Evolutionary conservation across 2,329 filamentous ascomycete genomes (phyloP).

Genomic region (Magnaporthiopsis incrustans): DNA sequence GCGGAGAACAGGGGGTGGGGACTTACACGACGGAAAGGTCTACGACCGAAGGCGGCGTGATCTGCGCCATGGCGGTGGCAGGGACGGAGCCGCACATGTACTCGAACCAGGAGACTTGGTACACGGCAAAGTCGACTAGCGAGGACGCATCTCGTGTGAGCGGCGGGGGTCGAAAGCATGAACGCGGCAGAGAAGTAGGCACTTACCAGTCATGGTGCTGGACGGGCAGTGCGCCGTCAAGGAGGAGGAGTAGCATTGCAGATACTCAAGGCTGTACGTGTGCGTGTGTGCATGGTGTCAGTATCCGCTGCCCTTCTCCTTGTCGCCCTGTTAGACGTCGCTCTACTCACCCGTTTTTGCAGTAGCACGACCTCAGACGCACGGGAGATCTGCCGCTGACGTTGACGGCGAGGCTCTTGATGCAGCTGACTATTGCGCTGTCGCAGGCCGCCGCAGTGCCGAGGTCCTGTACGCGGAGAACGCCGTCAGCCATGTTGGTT

Average conservation of each 20-base stretch:
- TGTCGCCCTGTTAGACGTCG: too few relatives aligned
- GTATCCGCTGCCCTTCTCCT: too few relatives aligned
- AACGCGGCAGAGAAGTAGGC: not conserved
- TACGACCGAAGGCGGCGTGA: slow-evolving; percentile 14
- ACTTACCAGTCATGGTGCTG: slow-evolving; percentile 1
- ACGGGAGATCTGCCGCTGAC: not conserved
- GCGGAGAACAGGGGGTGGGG: not conserved
- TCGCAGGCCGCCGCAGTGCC: slow-evolving; percentile 11
- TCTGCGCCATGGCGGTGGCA: slow-evolving; percentile 11
- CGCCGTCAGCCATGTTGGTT: not conserved
- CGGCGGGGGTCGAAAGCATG: not conserved
- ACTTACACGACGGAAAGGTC: not conserved
- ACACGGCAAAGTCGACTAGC: slow-evolving; percentile 10
- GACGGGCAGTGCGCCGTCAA: slow-evolving; percentile 10
- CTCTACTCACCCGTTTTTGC: slow-evolving; percentile 13
- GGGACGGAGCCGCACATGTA: slow-evolving; percentile 15
- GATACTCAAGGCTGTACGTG: slow-evolving; percentile 12
- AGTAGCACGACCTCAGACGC: slow-evolving; percentile 14
- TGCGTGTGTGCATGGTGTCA: not conserved
- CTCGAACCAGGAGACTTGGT: slow-evolving; percentile 13
- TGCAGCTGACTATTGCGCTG: slow-evolving; percentile 14
- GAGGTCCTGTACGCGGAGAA: not conserved
- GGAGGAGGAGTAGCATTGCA: slow-evolving; percentile 16
- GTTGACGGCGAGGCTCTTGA: slow-evolving; percentile 8
- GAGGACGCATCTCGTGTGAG: not conserved